Evolutionary conservation across 768 basidiomycete species (phyloP), one percentile per base, ranked within the genome.

Genomic region (Trametes gibbosa): DNA sequence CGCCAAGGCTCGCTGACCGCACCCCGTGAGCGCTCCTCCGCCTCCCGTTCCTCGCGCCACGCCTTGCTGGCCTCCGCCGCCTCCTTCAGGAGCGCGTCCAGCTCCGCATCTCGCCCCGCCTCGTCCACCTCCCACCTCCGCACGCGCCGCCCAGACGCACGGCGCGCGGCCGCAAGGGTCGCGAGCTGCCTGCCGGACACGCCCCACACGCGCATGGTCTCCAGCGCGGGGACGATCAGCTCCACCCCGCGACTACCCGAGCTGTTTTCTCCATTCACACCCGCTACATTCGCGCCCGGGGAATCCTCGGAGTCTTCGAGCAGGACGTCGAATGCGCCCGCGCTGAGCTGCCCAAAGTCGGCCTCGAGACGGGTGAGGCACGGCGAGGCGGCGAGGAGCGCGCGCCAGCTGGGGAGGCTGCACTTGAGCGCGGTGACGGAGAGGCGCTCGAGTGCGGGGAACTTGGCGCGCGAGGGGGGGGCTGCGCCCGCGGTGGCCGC

Each of bases 291-390:
- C 5, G 42, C 12, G 3, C 9, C 25, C 50, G 40, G n/a, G 5
- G 47, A 39, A 35, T 47, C 43, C 42, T 12, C n/a, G n/a, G n/a
- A n/a, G n/a, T n/a, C 19, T 53, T 49, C 53, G 48, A 57, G 45
- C 6, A 66, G 60, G 19, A 57, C 64, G 40, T 55, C 61, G 56
- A 65, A 65, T 55, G 61, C 54, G 55, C 64, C 61, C 42, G 46
- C 56, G 52, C 34, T 41, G 50, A 79, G 70, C 50, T 70, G 70
- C 32, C 66, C 61, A 58, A 81, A 80, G 63, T 80, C 77, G 46
- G 78, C 74, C 59, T 81, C 79, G 27, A 82, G 71, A 13, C 67
- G 61, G 47, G 71, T 70, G 17, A 82, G 68, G 21, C 67, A 70
- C 4, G 59, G 63, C 37, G 79, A 56, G 12, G 73, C 69, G 67